phyloP scores from a whole-genome alignment of 1,139 yeast species.

The Trichomonascaceae sp. region DNA sequence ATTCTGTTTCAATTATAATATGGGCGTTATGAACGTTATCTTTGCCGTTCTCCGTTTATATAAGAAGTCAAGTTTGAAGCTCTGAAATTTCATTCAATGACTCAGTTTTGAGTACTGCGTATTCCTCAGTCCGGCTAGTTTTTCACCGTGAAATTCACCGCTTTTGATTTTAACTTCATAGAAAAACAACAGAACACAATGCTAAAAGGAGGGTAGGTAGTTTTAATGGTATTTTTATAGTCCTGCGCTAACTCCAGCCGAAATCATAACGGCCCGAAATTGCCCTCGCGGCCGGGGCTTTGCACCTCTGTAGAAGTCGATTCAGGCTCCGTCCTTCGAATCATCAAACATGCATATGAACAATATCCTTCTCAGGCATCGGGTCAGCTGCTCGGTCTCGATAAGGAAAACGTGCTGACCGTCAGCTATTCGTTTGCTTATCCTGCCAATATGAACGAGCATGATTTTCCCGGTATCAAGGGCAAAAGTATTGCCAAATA shows the following conservation, averaged over 20 bases:
- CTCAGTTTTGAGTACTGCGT: neutral
- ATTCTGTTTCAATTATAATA: too few relatives aligned
- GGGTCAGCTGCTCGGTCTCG: constrained; percentile 76
- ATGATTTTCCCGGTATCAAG: constrained; percentile 35
- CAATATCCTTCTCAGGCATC: constrained; percentile 60
- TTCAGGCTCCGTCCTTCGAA: constrained; percentile 53
- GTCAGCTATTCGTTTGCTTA: constrained; percentile 58
- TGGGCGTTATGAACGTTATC: too few relatives aligned
- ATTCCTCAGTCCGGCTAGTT: neutral
- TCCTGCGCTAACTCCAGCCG: neutral
- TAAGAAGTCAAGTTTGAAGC: neutral
- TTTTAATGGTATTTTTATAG: neutral
- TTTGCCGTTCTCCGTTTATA: neutral
- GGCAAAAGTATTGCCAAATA: constrained; percentile 60
- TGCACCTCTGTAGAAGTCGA: constrained; percentile 30
- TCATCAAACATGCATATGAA: constrained; percentile 69
- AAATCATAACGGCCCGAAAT: constrained; percentile 1
- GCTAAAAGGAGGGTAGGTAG: neutral
- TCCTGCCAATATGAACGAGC: constrained; percentile 44
- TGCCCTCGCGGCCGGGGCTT: constrained; percentile 20
- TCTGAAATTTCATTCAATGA: neutral
- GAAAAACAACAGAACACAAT: neutral
- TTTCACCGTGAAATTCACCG: neutral
- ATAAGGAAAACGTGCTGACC: constrained; percentile 48
- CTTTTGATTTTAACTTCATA: neutral